These are phyloP conservation scores for Nyssa sinensis DNA, from an alignment of 148 eudicot genomes.

Conservation along the genomic window DNA sequence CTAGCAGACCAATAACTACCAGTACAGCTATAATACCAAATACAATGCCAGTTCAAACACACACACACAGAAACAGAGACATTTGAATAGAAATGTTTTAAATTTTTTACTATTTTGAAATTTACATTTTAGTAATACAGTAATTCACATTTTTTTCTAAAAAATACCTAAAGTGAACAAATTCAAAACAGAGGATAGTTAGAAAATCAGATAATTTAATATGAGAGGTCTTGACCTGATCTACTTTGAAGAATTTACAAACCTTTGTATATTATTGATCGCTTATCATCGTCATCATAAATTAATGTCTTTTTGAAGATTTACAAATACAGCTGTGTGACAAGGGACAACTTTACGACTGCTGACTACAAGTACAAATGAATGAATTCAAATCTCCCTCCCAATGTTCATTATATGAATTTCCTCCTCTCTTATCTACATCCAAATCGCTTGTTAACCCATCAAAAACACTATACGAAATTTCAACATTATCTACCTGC, in stretches of 20 bases:
- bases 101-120: too few species aligned
- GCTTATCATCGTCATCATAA: slow-evolving; percentile 12
- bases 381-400: slow-evolving; percentile 18
- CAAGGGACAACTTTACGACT: slow-evolving; percentile 16
- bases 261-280: slow-evolving; percentile 12
- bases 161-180: too few species aligned
- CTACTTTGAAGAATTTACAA: not conserved
- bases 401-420: slow-evolving; percentile 27
- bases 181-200: too few species aligned
- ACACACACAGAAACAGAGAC: too few species aligned
- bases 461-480: slow-evolving; percentile 7
- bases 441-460: slow-evolving; percentile 1
- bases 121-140: too few species aligned
- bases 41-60: not conserved
- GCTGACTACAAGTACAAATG: slow-evolving; percentile 31
- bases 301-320: slow-evolving; percentile 13
- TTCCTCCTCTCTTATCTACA: slow-evolving; percentile 14
- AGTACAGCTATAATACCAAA: not conserved
- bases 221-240: not conserved
- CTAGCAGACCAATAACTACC: not conserved
- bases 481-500: slow-evolving; percentile 12
- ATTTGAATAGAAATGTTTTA: too few species aligned
- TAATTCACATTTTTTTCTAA: too few species aligned
- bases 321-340: slow-evolving; percentile 9
- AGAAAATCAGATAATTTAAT: not conserved